Evolutionary conservation across 2,329 filamentous ascomycete species (phyloP).

Genomic region (Verticillium dahliae): DNA sequence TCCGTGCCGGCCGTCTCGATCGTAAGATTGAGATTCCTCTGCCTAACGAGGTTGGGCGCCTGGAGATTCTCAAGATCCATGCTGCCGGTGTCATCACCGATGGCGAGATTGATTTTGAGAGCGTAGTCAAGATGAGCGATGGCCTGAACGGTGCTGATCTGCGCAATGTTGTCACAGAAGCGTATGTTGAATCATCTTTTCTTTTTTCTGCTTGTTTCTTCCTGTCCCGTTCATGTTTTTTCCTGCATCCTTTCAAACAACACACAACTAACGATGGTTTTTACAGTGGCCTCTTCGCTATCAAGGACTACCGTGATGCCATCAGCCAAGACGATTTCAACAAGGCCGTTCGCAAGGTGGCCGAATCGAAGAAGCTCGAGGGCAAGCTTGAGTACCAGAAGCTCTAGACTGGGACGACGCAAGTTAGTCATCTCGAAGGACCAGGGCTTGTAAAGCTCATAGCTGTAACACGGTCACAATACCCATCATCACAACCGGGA

Average conservation of each 20-base stretch:
- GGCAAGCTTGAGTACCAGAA: constrained; percentile 98
- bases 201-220: background rate
- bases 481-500: background rate
- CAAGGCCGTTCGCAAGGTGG: constrained; percentile 96
- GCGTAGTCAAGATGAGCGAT: constrained; percentile 99
- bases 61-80: constrained; percentile 99
- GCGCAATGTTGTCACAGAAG: constrained; percentile 96
- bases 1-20: constrained; percentile 89
- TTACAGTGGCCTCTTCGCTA: constrained; percentile 81
- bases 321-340: constrained; percentile 99
- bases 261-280: constrained; percentile 2
- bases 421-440: background rate
- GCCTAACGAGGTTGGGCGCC: constrained; percentile 89
- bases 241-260: background rate
- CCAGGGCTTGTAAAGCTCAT: background rate
- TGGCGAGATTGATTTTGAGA: constrained; percentile 97
- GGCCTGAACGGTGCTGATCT: constrained; percentile 96
- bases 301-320: constrained; percentile 94
- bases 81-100: constrained; percentile 78
- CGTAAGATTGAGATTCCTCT: constrained; percentile 97
- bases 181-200: constrained; percentile 54
- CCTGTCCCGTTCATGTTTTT: no score
- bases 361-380: constrained; percentile 95
- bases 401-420: constrained; percentile 47
- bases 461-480: background rate